Conservation (phyloP, 192 early-diverging fungal species). For the Umbelopsis isabellina region DNA sequence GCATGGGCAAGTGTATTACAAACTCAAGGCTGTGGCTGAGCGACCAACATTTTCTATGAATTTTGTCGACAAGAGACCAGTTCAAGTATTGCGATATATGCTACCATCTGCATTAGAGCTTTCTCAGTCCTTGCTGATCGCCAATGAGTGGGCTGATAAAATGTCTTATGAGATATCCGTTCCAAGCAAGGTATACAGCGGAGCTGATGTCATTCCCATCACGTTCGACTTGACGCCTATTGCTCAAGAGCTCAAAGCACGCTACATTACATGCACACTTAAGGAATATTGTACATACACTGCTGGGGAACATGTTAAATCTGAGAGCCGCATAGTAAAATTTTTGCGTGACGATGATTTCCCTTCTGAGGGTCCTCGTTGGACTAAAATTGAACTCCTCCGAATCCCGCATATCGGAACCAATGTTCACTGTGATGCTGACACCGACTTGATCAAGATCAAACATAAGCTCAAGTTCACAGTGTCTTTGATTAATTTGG, state of each 20-base stretch:
- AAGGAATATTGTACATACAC: constrained; percentile 59
- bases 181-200: constrained; percentile 50
- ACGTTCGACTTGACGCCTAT: constrained; percentile 52
- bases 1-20: constrained; percentile 54
- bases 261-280: constrained; percentile 44
- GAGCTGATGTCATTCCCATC: constrained; percentile 55
- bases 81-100: constrained; percentile 52
- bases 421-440: constrained; percentile 32
- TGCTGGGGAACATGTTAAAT: constrained; percentile 21
- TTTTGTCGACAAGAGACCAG: constrained; percentile 31
- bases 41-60: constrained; percentile 56
- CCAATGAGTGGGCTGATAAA: constrained; percentile 60
- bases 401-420: constrained; percentile 22
- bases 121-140: constrained; percentile 50
- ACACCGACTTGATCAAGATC: constrained; percentile 35
- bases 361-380: background rate
- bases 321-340: constrained; percentile 7
- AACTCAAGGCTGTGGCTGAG: constrained; percentile 54
- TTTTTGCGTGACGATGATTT: constrained; percentile 19
- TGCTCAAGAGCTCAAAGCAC: constrained; percentile 46
- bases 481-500: constrained; percentile 31
- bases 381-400: constrained; percentile 33
- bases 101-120: constrained; percentile 55
- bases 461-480: constrained; percentile 42
- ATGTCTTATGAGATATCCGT: constrained; percentile 58